Percentiles rank a stretch among this genome's conserved stretches.
Conservation (phyloP, 1,284 basidiomycete species). For the Kwoniella shivajii region DNA sequence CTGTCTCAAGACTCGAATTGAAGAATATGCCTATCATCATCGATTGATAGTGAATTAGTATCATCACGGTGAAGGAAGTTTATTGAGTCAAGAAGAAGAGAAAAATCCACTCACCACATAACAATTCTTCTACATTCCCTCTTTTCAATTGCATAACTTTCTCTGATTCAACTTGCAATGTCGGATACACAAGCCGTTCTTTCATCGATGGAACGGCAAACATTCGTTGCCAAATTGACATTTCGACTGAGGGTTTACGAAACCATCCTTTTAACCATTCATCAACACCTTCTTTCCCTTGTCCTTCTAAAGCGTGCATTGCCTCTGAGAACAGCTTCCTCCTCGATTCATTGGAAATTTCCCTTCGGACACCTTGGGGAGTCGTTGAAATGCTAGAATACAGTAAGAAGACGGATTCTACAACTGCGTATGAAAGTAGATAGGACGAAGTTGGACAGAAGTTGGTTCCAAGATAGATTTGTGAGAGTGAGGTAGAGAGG, state of each 20-base stretch:
- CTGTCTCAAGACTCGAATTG: neutral
- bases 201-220: too few species aligned
- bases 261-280: constrained; percentile 17
- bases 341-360: constrained; percentile 5
- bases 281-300: constrained; percentile 4
- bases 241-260: neutral
- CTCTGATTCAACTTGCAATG: neutral
- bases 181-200: neutral
- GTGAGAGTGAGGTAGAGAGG: too few species aligned
- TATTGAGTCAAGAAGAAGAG: too few species aligned
- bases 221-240: too few species aligned
- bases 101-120: constrained; percentile 15
- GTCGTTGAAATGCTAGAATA: neutral
- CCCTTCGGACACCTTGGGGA: neutral
- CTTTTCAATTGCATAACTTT: constrained; percentile 3
- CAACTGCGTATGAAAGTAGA: neutral
- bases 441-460: neutral
- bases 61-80: too few species aligned
- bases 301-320: constrained; percentile 2
- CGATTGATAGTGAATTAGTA: too few species aligned
- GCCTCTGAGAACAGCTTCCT: constrained; percentile 2
- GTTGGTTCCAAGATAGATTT: neutral
- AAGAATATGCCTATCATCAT: constrained; percentile 6
- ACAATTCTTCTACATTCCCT: constrained; percentile 15
- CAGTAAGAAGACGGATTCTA: constrained; percentile 1